Evolutionary conservation across 2,329 filamentous ascomycete species (phyloP).

Genomic region (Ophiostoma triangulosporum): DNA sequence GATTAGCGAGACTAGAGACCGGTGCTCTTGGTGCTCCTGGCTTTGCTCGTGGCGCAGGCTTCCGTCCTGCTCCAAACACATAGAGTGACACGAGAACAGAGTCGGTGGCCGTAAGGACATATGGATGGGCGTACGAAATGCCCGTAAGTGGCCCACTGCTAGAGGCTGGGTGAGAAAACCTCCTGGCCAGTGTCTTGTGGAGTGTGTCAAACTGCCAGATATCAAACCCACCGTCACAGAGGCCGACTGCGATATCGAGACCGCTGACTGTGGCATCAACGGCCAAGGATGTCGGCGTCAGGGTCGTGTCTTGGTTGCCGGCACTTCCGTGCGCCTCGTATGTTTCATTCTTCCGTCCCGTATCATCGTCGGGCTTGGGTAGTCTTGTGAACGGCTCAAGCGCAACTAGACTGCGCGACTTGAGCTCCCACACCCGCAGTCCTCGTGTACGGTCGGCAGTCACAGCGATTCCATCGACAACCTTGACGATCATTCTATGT

Average conservation of each 20-base stretch:
- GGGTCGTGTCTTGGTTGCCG: not conserved
- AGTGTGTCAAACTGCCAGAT: slow-evolving; percentile 48
- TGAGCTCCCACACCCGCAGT: slow-evolving; percentile 66
- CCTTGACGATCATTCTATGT: slow-evolving; percentile 54
- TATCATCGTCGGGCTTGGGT: not conserved
- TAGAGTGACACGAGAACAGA: slow-evolving; percentile 67
- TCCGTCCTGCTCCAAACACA: slow-evolving; percentile 32
- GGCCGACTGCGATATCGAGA: slow-evolving; percentile 54
- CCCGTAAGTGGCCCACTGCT: slow-evolving; percentile 53
- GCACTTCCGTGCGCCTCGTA: not conserved
- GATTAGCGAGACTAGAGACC: no score
- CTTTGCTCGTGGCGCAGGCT: not conserved
- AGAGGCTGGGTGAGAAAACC: slow-evolving; percentile 48
- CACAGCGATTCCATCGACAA: slow-evolving; percentile 63
- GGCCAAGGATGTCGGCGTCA: slow-evolving; percentile 47
- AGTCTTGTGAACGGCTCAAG: slow-evolving; percentile 22
- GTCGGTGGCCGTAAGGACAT: slow-evolving; percentile 64
- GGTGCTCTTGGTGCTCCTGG: not conserved
- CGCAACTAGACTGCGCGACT: slow-evolving; percentile 47
- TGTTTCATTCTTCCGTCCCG: no score
- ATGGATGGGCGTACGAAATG: slow-evolving; percentile 60
- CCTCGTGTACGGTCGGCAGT: slow-evolving; percentile 59
- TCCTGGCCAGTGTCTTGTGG: slow-evolving; percentile 27
- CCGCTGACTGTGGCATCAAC: slow-evolving; percentile 40
- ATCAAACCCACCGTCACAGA: slow-evolving; percentile 56